phyloP scores from a whole-genome alignment of 2,329 filamentous ascomycete species.

The Fusarium torulosum region DNA sequence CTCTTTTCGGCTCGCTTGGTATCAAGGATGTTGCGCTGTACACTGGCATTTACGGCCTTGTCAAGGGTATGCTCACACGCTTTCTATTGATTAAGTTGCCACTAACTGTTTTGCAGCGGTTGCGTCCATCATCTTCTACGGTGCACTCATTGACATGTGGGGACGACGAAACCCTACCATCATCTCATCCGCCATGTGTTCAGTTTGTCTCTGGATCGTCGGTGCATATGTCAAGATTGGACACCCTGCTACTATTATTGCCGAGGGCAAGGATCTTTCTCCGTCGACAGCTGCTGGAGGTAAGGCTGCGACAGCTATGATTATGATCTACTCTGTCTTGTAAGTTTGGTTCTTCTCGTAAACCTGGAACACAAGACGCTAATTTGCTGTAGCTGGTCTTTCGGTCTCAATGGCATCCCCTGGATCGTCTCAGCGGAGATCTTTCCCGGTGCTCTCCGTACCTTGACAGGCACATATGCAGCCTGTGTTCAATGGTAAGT shows the following conservation, averaged over 20 bases:
- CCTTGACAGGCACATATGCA: slow-evolving; percentile 57
- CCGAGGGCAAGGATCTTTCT: slow-evolving; percentile 57
- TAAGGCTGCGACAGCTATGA: slow-evolving; percentile 65
- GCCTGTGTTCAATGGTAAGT: slow-evolving; percentile 56
- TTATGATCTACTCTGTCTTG: slow-evolving; percentile 68
- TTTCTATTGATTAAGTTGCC: rapidly evolving
- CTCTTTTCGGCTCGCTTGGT: slow-evolving; percentile 59
- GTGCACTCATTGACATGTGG: slow-evolving; percentile 56
- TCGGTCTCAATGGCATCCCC: slow-evolving; percentile 60
- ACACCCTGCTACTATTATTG: slow-evolving; percentile 61
- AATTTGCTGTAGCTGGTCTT: slow-evolving; percentile 54
- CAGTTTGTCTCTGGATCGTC: slow-evolving; percentile 63
- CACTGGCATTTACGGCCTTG: slow-evolving; percentile 64
- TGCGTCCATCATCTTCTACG: slow-evolving; percentile 58
- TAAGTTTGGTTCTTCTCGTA: slow-evolving; percentile 48
- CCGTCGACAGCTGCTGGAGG: slow-evolving; percentile 60
- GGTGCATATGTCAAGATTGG: slow-evolving; percentile 66
- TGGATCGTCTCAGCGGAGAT: slow-evolving; percentile 61
- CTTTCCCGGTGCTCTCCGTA: slow-evolving; percentile 59
- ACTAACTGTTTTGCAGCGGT: slow-evolving; percentile 46
- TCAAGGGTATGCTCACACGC: slow-evolving; percentile 49
- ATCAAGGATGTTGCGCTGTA: slow-evolving; percentile 60
- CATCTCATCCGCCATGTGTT: slow-evolving; percentile 62
- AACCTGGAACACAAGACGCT: rapidly evolving
- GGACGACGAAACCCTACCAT: slow-evolving; percentile 59